Percentiles rank a stretch among this genome's conserved stretches.
Conservation (phyloP, 305 asterid genomes). For the Salvia sclarea region DNA sequence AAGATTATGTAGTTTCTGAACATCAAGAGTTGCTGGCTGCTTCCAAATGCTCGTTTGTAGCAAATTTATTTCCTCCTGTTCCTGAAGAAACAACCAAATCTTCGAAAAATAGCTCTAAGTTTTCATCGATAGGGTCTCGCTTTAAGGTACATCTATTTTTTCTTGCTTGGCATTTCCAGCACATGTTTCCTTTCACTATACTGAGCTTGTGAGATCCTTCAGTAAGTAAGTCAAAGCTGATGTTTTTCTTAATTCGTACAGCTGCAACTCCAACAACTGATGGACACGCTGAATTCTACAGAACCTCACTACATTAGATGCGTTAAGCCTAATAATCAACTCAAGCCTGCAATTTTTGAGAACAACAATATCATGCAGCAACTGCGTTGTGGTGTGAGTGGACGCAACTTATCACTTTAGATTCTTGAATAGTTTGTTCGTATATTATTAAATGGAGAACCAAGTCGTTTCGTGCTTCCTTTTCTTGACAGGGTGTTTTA, state of each 20-base stretch:
- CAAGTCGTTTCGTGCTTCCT: constrained; percentile 21
- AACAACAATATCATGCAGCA: constrained; percentile 86
- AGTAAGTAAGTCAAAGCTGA: constrained; percentile 35
- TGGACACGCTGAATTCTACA: constrained; percentile 90
- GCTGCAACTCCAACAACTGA: constrained; percentile 91
- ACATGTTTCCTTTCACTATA: background rate
- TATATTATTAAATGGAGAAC: constrained; percentile 20
- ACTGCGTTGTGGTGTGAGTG: constrained; percentile 95
- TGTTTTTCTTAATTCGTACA: constrained; percentile 41
- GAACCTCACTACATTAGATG: constrained; percentile 96
- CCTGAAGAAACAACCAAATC: constrained; percentile 73
- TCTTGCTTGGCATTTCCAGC: constrained; percentile 5
- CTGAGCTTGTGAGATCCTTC: constrained; percentile 26
- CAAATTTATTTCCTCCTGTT: constrained; percentile 78
- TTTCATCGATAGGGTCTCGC: constrained; percentile 94
- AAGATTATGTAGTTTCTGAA: constrained; percentile 92
- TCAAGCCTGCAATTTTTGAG: constrained; percentile 90
- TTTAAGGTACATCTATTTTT: constrained; percentile 60
- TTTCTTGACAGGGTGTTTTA: constrained; percentile 71
- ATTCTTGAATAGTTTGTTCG: constrained; percentile 3
- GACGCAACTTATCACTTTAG: constrained; percentile 26
- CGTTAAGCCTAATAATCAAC: constrained; percentile 88
- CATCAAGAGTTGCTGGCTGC: constrained; percentile 77
- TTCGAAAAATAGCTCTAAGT: constrained; percentile 78
- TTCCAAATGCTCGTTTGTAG: constrained; percentile 83